Evolutionary conservation across 306 rosid species (phyloP).

Genomic region (Sesbania bispinosa): DNA sequence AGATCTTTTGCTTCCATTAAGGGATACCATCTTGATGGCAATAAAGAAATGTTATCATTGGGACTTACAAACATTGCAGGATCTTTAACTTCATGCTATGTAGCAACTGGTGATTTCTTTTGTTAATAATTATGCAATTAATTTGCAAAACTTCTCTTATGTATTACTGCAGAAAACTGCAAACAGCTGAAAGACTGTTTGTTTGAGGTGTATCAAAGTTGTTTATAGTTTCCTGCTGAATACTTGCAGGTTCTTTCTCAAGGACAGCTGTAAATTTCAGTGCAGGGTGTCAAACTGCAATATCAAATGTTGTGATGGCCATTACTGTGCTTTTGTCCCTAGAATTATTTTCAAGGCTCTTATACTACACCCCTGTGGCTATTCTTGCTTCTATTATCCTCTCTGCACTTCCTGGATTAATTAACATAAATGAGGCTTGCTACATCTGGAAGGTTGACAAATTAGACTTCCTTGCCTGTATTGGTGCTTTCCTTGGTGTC

Average conservation of each 20-base stretch:
- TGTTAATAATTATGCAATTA: neutral
- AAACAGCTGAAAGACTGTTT: too few species aligned
- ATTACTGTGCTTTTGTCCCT: slow-evolving; percentile 56
- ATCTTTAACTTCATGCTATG: slow-evolving; percentile 80
- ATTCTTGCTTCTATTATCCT: slow-evolving; percentile 75
- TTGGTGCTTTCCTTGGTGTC: slow-evolving; percentile 68
- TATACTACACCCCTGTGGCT: slow-evolving; percentile 72
- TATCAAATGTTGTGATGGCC: slow-evolving; percentile 83
- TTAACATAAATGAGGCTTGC: slow-evolving; percentile 51
- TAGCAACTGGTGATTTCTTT: slow-evolving; percentile 64
- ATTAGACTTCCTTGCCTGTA: slow-evolving; percentile 67
- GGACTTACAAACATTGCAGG: slow-evolving; percentile 87
- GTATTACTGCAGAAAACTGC: neutral
- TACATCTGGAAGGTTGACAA: slow-evolving; percentile 78
- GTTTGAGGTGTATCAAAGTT: neutral
- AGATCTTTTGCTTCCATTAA: slow-evolving; percentile 78
- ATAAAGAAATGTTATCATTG: slow-evolving; percentile 83
- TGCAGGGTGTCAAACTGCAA: slow-evolving; percentile 68
- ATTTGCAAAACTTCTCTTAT: neutral
- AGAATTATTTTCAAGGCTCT: slow-evolving; percentile 52
- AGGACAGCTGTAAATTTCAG: slow-evolving; percentile 77
- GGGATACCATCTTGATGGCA: slow-evolving; percentile 82
- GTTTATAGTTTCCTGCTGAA: neutral
- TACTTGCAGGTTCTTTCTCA: slow-evolving; percentile 64
- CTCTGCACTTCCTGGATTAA: slow-evolving; percentile 74